Conservation (phyloP, 305 asterid genomes). For the Solanum hybrid region DNA sequence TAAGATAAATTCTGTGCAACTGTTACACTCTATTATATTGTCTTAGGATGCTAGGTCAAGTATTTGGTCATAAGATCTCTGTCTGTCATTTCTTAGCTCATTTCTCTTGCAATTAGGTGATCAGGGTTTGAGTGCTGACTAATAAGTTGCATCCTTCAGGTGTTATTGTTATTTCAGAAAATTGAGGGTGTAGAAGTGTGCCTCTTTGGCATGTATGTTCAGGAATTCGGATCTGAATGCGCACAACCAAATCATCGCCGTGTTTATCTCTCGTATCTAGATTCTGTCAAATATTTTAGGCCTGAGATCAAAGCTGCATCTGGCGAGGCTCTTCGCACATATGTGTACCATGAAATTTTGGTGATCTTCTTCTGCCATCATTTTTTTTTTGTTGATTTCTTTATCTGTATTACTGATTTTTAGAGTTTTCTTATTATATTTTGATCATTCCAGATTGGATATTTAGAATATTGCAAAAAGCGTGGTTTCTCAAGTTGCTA, state of each 20-base stretch:
- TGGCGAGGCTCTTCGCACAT: conserved; percentile 97
- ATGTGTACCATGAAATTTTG: conserved; percentile 95
- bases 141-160: conserved; percentile 44
- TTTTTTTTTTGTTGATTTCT: not conserved
- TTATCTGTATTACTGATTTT: not conserved
- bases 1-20: not conserved
- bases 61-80: not conserved
- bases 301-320: conserved; percentile 88
- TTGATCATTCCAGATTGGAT: conserved; percentile 59
- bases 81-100: not conserved
- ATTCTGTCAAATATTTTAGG: conserved; percentile 95
- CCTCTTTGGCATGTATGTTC: conserved; percentile 97
- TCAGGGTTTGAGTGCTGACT: conserved; percentile 6
- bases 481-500: conserved; percentile 98
- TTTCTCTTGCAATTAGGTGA: not conserved
- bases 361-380: conserved; percentile 25
- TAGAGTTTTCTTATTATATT: conserved; percentile 1
- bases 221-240: conserved; percentile 97
- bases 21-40: not conserved
- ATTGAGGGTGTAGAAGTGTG: conserved; percentile 99
- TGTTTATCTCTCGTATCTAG: conserved; percentile 93
- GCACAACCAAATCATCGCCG: conserved; percentile 96
- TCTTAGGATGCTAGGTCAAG: not conserved
- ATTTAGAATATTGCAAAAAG: conserved; percentile 81
- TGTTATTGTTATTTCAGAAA: conserved; percentile 78